Evolutionary conservation across 2,329 filamentous ascomycete genomes (phyloP).

Genomic region (Aspergillus sojae): DNA sequence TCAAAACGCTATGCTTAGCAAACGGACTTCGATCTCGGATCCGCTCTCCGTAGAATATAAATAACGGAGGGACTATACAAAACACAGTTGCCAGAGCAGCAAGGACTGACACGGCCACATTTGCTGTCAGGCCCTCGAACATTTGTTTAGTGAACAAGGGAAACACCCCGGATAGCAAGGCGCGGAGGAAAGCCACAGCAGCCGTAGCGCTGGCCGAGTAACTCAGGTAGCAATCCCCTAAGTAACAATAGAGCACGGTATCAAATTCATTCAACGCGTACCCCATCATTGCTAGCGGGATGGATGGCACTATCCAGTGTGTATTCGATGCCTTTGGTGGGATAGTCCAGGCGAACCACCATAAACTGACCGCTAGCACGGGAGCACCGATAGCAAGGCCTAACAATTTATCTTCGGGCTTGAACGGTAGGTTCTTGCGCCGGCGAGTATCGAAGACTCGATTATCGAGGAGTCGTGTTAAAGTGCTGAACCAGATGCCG

Average conservation of each 20-base stretch:
- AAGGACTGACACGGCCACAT: slow-evolving; percentile 44
- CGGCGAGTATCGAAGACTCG: slow-evolving; percentile 20
- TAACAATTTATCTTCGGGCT: slow-evolving; percentile 27
- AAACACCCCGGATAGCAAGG: slow-evolving; percentile 41
- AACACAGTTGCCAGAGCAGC: slow-evolving; percentile 47
- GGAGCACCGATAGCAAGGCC: slow-evolving; percentile 51
- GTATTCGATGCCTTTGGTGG: background rate
- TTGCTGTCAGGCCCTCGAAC: slow-evolving; percentile 43
- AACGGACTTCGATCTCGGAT: slow-evolving; percentile 42
- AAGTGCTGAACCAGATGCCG: slow-evolving; percentile 45
- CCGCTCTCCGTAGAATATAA: slow-evolving; percentile 40
- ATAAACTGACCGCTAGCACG: slow-evolving; percentile 47
- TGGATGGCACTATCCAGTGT: slow-evolving; percentile 8
- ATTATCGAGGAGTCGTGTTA: slow-evolving; percentile 49
- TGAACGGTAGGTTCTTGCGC: background rate
- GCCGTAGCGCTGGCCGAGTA: slow-evolving; percentile 51
- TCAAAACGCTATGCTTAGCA: slow-evolving; percentile 34
- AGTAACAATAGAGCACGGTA: slow-evolving; percentile 45
- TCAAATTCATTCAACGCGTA: slow-evolving; percentile 54
- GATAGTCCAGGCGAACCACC: slow-evolving; percentile 50
- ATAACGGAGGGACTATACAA: slow-evolving; percentile 41
- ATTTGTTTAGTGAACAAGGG: slow-evolving; percentile 47
- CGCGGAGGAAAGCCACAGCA: slow-evolving; percentile 44
- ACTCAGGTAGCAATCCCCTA: slow-evolving; percentile 49
- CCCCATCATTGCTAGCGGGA: slow-evolving; percentile 48